Conservation (phyloP, 1,284 basidiomycete genomes). For the Mixia osmundae region DNA sequence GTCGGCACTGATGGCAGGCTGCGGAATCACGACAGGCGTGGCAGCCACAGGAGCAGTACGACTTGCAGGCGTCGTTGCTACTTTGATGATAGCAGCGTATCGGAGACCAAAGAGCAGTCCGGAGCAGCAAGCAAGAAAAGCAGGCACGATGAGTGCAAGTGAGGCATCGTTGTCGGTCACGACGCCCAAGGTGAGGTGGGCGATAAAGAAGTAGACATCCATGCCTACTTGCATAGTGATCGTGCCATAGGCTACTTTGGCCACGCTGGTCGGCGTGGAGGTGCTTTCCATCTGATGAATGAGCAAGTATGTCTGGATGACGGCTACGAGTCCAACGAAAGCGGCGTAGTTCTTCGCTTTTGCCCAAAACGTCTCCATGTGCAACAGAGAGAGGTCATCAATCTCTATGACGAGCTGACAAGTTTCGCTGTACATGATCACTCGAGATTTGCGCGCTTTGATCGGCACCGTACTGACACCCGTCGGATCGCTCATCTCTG, state of each 20-base stretch:
- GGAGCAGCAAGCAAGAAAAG: slow-evolving; percentile 16
- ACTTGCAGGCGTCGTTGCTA: slow-evolving; percentile 8
- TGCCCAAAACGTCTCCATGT: slow-evolving; percentile 16
- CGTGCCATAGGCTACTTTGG: slow-evolving; percentile 16
- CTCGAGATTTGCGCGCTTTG: slow-evolving; percentile 10
- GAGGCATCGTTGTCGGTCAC: slow-evolving; percentile 14
- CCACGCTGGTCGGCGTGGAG: slow-evolving; percentile 14
- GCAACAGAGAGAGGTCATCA: slow-evolving; percentile 8
- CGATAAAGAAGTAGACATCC: slow-evolving; percentile 18
- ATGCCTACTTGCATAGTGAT: slow-evolving; percentile 17
- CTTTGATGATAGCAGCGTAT: slow-evolving; percentile 16
- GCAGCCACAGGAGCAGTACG: slow-evolving; percentile 1
- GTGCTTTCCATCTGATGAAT: slow-evolving; percentile 21
- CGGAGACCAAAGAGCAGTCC: slow-evolving; percentile 18
- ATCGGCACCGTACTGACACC: too few relatives aligned
- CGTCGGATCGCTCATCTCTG: slow-evolving; percentile 14
- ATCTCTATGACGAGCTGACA: slow-evolving; percentile 19
- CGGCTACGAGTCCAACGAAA: slow-evolving; percentile 15
- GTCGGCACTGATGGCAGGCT: too few relatives aligned
- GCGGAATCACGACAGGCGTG: slow-evolving; percentile 2
- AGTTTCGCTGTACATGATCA: slow-evolving; percentile 18
- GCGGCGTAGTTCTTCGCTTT: slow-evolving; percentile 16
- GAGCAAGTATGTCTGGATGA: slow-evolving; percentile 15
- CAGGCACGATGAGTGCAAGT: slow-evolving; percentile 13
- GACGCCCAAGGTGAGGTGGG: slow-evolving; percentile 14